These are phyloP conservation scores for Podospora comata DNA, from an alignment of 495 filamentous ascomycete species.

Conservation along the genomic window DNA sequence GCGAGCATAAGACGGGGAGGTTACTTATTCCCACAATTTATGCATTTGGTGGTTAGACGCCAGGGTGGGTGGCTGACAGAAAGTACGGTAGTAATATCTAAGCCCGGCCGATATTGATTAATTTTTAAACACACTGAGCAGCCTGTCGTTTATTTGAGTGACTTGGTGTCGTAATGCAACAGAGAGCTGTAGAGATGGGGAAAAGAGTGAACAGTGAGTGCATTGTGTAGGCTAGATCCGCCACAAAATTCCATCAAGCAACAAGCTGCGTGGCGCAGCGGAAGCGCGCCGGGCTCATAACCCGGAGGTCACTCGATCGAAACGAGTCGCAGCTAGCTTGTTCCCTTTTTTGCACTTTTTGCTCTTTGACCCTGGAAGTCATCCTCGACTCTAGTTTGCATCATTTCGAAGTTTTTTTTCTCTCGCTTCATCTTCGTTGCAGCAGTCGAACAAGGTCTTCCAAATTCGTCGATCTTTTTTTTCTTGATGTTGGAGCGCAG, in stretches of 20 bases:
- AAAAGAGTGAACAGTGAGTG: no score
- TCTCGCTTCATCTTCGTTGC: no score
- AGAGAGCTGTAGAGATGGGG: background rate
- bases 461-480: no score
- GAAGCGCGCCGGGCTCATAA: constrained; percentile 21
- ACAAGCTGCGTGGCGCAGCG: constrained; percentile 17
- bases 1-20: constrained; percentile 21
- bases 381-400: no score
- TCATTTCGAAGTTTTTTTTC: no score
- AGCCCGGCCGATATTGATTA: background rate
- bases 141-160: background rate
- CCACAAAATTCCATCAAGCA: background rate
- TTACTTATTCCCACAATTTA: constrained; percentile 15
- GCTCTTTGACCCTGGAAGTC: background rate
- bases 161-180: background rate
- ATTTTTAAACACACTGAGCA: background rate
- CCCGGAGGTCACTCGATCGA: constrained; percentile 20
- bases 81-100: background rate
- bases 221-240: background rate
- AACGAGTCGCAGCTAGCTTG: constrained; percentile 17
- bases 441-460: no score
- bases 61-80: background rate
- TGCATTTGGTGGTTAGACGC: constrained; percentile 1
- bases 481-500: background rate
- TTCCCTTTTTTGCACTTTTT: constrained; percentile 20